Conservation (phyloP, 345 rosid species). For the Diplotaxis tenuifolia region DNA sequence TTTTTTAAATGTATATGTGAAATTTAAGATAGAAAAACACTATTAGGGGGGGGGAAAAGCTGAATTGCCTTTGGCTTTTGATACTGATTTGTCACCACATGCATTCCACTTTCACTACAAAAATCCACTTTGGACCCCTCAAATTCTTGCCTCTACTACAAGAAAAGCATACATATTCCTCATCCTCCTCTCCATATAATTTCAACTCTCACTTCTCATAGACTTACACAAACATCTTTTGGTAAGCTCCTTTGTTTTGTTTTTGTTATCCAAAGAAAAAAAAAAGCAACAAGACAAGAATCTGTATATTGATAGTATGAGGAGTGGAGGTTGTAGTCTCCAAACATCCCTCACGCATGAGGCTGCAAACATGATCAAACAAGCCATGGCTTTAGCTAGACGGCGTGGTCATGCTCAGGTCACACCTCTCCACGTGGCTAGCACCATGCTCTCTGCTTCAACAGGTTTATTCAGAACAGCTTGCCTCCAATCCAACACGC, state of each 20-base stretch:
- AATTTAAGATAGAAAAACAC: conserved; percentile 34
- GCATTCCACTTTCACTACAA: conserved; percentile 76
- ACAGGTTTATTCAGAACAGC: conserved; percentile 70
- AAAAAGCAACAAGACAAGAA: neutral
- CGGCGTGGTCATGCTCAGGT: conserved; percentile 89
- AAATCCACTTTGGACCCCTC: conserved; percentile 66
- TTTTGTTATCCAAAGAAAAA: neutral
- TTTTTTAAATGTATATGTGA: conserved; percentile 27
- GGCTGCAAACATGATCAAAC: conserved; percentile 66
- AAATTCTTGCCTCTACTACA: conserved; percentile 54
- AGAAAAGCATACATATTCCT: conserved; percentile 59
- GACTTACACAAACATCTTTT: conserved; percentile 14
- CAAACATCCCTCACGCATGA: conserved; percentile 72
- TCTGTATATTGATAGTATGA: conserved; percentile 49
- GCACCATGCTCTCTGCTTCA: conserved; percentile 69
- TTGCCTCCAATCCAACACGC: conserved; percentile 84
- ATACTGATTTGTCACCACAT: conserved; percentile 81
- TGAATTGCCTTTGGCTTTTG: conserved; percentile 69
- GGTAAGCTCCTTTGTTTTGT: neutral
- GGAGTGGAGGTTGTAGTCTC: conserved; percentile 69
- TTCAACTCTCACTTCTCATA: conserved; percentile 8
- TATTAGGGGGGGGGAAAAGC: conserved; percentile 39
- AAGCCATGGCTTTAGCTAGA: conserved; percentile 66
- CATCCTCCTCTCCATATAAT: conserved; percentile 20
- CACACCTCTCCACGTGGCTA: conserved; percentile 90